These are phyloP conservation scores for Komagataea norvegica DNA, from an alignment of 1,139 yeast species.

Conservation along the genomic window DNA sequence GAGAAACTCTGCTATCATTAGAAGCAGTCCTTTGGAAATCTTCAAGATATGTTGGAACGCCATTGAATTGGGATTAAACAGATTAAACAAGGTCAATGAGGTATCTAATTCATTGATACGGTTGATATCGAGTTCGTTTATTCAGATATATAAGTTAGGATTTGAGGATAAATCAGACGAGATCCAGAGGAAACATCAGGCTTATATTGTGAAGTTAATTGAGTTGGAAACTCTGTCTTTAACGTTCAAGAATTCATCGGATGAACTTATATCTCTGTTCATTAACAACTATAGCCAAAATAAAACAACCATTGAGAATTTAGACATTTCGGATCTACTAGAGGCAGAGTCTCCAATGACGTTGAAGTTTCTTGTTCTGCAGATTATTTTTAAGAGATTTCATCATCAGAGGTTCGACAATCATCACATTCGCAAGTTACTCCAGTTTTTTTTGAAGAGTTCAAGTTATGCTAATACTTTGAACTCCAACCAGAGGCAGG, in stretches of 20 bases:
- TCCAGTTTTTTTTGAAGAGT: constrained; percentile 13
- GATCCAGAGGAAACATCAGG: constrained; percentile 18
- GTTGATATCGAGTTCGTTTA: constrained; percentile 21
- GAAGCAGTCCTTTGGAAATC: constrained; percentile 17
- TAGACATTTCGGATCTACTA: constrained; percentile 4
- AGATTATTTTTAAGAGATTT: constrained; percentile 19
- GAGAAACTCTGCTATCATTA: constrained; percentile 9
- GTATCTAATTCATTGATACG: constrained; percentile 16
- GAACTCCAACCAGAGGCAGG: constrained; percentile 11
- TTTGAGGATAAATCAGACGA: constrained; percentile 7
- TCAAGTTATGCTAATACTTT: neutral
- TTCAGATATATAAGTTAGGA: constrained; percentile 18
- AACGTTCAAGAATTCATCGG: constrained; percentile 9
- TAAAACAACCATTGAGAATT: neutral
- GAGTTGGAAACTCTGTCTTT: constrained; percentile 17
- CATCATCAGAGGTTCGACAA: constrained; percentile 12
- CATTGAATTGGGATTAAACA: constrained; percentile 18
- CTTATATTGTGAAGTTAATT: constrained; percentile 19
- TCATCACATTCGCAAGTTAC: constrained; percentile 4
- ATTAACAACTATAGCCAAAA: constrained; percentile 1
- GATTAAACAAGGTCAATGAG: constrained; percentile 14
- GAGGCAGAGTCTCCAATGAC: constrained; percentile 4
- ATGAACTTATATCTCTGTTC: constrained; percentile 9
- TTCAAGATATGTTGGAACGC: constrained; percentile 20
- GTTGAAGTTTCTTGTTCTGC: constrained; percentile 20